Base-by-base conservation (phyloP, 1,139 yeast genomes). In the Scheffersomyces illinoinensis region DNA sequence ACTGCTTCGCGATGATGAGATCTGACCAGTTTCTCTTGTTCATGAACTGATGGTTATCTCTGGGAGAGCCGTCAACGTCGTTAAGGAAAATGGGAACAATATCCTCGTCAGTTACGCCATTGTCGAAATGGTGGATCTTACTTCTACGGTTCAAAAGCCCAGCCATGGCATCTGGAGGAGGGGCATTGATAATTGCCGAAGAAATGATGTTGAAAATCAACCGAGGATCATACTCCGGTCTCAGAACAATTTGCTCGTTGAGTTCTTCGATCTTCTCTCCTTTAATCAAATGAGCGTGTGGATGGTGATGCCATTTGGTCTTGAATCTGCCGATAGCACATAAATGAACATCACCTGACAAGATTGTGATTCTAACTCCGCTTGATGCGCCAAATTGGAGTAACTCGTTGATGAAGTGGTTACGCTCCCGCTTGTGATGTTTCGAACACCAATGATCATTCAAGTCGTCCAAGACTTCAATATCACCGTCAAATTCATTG, bases 391-490 rank as follows among this genome's bases (percentile, higher is more conserved):
- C 92, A 67, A 90, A 85, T 54, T 83, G 84, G 63, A 86, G 85
- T 55, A 91, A 76, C 57, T 78, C 76, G 56, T 79, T 78, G 53
- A 91, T 75, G 55, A 92, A 76, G 63, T 70, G 71, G 72, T 91
- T 91, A 61, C 97, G 82, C 73, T 91, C 97, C 57, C 76, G 74
- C 71, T 91, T 91, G 65, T 93, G 99, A 71, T 88, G 84, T 60
- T 83, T 83, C 5, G 97, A 90, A 73, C 98, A 93, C 98, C 98
- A 93, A 74, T 95, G 98, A 71, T 93, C 99, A 70, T 93, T 90
- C 71, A 95, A 81, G 71, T 93, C 98, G 69, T 95, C 98, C 64
- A 93, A 81, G 19, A 93, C 86, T 74, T 93, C 98, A 20, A 93
- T 87, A 52, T 90, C 86, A 1, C 98, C 98, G 68, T 93, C 97